Evolutionary conservation across 2,329 filamentous ascomycete genomes (phyloP), one percentile per base, ranked within the genome.

Genomic region (Cladophialophora yegresii): DNA sequence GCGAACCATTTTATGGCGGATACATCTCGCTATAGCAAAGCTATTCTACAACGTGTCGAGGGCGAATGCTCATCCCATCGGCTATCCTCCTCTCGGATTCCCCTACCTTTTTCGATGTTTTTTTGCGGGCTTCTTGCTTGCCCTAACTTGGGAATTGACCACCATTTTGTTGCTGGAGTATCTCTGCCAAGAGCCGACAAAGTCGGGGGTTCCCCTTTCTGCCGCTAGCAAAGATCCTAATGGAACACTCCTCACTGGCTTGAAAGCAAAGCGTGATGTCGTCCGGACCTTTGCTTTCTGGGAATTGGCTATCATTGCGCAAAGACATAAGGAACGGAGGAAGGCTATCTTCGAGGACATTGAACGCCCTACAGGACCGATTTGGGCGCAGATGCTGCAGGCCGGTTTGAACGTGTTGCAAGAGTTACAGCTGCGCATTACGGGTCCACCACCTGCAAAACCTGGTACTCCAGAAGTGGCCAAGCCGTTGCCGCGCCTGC

Each of bases 201-300:
- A 96, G 80, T 90, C 90, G 70, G 88, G 85, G n/a, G 85, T 88
- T 72, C 92, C 93, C 3, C 84, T 98, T 62, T 96, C 92, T 0
- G 84, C 85, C 20, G 90, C 93, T 70, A 91, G 92, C 16, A 95
- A 91, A 73, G 93, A 97, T 75, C 91, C 93, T 0, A 98, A 96
- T 72, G 92, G 92, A 40, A 96, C 91, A 74, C 81, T 98, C 30
- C 76, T 98, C 55, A 92, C 88, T 62, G 93, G 93, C 0, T 77
- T 98, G 53, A 93, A 88, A 74, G 89, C 89, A 69, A 95, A 92
- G 78, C 95, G 93, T 75, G 82, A 91, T 8, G 82, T 90, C 9
- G 87, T 91, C 65, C 88, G 86, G 84, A 84, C 87, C 0, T 96
- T 96, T 75, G 93, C 93, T 16, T 89, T 96, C 76, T 96, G 93